Conservation (phyloP, 2,329 filamentous ascomycete genomes). For the Atkinsonella hypoxylon region DNA sequence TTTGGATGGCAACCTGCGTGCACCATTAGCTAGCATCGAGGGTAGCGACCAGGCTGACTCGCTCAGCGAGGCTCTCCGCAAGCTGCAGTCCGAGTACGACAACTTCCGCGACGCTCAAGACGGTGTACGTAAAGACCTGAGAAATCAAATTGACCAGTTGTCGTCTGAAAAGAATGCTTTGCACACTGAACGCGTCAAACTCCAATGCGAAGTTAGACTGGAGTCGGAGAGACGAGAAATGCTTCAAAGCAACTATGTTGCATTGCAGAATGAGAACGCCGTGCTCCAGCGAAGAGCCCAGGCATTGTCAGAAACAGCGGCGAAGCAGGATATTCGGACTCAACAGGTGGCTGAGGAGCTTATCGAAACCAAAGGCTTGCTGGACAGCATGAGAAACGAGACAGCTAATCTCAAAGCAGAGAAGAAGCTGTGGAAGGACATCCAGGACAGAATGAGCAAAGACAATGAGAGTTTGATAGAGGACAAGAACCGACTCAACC, state of each 20-base stretch:
- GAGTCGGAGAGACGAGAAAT: slow-evolving; percentile 79
- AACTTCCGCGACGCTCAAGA: slow-evolving; percentile 76
- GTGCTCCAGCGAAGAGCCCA: slow-evolving; percentile 79
- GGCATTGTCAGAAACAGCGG: slow-evolving; percentile 65
- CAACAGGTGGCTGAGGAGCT: slow-evolving; percentile 91
- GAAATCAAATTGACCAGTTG: slow-evolving; percentile 72
- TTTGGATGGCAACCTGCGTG: slow-evolving; percentile 42
- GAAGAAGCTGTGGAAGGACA: slow-evolving; percentile 88
- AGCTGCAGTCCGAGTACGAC: slow-evolving; percentile 84
- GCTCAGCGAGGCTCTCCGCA: slow-evolving; percentile 67
- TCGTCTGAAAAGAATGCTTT: slow-evolving; percentile 72
- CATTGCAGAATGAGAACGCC: slow-evolving; percentile 72
- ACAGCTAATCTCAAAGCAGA: slow-evolving; percentile 89
- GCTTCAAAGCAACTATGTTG: slow-evolving; percentile 74
- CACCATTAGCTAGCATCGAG: slow-evolving; percentile 48
- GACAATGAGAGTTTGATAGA: slow-evolving; percentile 78
- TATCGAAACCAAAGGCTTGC: slow-evolving; percentile 67
- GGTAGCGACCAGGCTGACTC: slow-evolving; percentile 42
- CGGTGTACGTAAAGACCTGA: slow-evolving; percentile 69
- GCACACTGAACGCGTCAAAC: slow-evolving; percentile 69
- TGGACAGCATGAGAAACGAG: slow-evolving; percentile 83
- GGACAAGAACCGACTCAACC: slow-evolving; percentile 75
- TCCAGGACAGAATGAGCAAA: slow-evolving; percentile 76
- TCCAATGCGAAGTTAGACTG: slow-evolving; percentile 69
- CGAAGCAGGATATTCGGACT: slow-evolving; percentile 79